Base-by-base conservation (phyloP, 108 stramenopile species). In the Cylindrotheca closterium region DNA sequence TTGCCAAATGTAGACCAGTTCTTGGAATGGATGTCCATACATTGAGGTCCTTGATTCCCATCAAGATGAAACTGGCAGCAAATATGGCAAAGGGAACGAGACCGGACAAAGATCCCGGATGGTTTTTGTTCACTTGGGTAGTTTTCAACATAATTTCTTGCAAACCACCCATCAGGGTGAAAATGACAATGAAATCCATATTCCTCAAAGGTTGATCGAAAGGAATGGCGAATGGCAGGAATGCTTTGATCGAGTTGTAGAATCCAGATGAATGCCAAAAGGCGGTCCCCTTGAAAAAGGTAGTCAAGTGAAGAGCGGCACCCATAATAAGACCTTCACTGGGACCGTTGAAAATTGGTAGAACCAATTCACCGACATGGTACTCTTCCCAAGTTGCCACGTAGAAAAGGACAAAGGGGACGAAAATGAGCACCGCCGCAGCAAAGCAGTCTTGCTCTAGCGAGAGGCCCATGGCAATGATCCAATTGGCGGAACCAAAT, bases 341-440 rank as follows among this genome's bases (percentile, higher is more conserved):
- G 22, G 94, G 91, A 31, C 94, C 94, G 70, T 95, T 95, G 55
- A 95, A 67, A 5, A 80, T 75, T 2, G 94, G 94, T 69, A 95
- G 55, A 51, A 88, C 72, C 19, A 95, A 73, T 49, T 84, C 72
- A 28, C 90, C 90, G 1, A 90, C 92, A 60, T 83, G 75, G 62
- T 87, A 95, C 63, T 95, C 83, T 63, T 95, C 94, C 94, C 91
- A 92, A 21, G 94, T 95, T 1, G 84, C 76, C 45, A 89, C 61
- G 34, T 78, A 95, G 33, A 95, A 95, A 30, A 88, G 48, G 5
- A 74, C 60, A 67, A 86, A 79, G 12, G 94, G 87, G 45, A 68
- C 75, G 52, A 92, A 71, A 37, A 74, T 37, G 57, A 86, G 62
- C 28, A 72, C 69, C 73, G 75, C 79, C 33, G 67, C 64, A 4